phyloP scores from a whole-genome alignment of 176 grass and related monocot genomes.

The Elaeis guineensis region DNA sequence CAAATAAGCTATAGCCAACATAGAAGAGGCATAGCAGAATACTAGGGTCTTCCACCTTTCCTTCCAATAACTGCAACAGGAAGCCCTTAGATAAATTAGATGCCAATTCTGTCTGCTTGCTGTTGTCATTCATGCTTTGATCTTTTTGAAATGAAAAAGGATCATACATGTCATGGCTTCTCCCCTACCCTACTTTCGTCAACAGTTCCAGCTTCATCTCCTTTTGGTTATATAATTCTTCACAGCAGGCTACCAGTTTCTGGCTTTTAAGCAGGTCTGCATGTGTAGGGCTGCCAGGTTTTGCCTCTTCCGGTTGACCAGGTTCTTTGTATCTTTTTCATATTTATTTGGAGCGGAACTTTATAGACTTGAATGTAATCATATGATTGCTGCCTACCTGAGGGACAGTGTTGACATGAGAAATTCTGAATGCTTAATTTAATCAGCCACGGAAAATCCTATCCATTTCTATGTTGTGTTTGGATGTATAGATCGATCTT shows the following conservation, averaged over 20 bases:
- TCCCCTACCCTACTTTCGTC: too few relatives aligned
- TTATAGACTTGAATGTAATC: not conserved
- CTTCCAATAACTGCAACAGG: not conserved
- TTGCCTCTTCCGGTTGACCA: not conserved
- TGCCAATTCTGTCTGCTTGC: not conserved
- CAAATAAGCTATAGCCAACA: slow-evolving; percentile 14
- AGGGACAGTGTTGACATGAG: too few relatives aligned
- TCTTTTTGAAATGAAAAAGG: not conserved
- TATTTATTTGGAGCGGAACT: not conserved
- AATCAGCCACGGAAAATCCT: too few relatives aligned
- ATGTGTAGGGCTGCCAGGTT: slow-evolving; percentile 7
- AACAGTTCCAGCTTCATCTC: not conserved
- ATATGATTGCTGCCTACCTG: not conserved
- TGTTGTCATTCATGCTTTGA: slow-evolving; percentile 1
- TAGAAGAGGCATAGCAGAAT: not conserved
- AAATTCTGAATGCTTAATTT: too few relatives aligned
- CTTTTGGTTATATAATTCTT: not conserved
- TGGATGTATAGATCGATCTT: too few relatives aligned
- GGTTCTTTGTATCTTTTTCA: not conserved
- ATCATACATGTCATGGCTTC: not conserved
- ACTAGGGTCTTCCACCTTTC: not conserved
- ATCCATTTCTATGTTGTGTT: too few relatives aligned
- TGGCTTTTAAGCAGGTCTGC: not conserved
- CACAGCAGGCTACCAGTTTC: not conserved
- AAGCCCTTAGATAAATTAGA: not conserved